Base-by-base conservation (phyloP, 345 rosid genomes). In the Psidium friedrichsthalianum region DNA sequence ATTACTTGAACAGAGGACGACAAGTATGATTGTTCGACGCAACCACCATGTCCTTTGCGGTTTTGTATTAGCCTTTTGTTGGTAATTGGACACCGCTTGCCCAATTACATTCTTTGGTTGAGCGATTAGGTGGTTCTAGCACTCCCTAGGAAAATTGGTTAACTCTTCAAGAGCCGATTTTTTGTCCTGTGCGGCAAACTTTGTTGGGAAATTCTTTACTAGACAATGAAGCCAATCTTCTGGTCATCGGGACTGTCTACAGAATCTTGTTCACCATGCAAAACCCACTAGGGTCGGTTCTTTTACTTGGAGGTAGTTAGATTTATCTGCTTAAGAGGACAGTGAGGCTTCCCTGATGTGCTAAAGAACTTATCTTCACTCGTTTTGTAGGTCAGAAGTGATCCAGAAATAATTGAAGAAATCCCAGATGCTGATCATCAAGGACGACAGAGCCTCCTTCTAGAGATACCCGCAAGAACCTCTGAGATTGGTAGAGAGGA, bases 371-470 rank as follows among this genome's bases (percentile, higher is more conserved):
- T 82, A 47, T 36, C 42, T 80, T 84, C 15, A 84, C 82, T 86
- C 52, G 29, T 85, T 54, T 86, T 74, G 56, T 85, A 97, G 99
- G 91, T 64, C 74, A 91, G 84, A 84, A 84, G 86, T 86, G 90
- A 92, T 84, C 84, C 87, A 24, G 98, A 95, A 90, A 97, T 96
- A 86, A 92, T 87, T 56, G 96, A 95, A 90, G 94, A 94, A 86
- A 83, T 86, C n/a, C 80, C 89, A 52, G 87, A 85, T 3, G 86
- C 56, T 56, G 87, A 81, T 83, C 89, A 83, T 51, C 84, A 82
- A 27, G 86, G 90, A 84, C 87, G 56, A 64, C 88, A 85, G 59
- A 86, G 93, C 42, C 89, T 93, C 82, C 88, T 86, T 82, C 55
- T 94, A 64, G 92, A 91, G 59, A 88, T 91, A 86, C 94, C 94